Evolutionary conservation across 768 basidiomycete species (phyloP).

Genomic region (Albatrellus ellisii): DNA sequence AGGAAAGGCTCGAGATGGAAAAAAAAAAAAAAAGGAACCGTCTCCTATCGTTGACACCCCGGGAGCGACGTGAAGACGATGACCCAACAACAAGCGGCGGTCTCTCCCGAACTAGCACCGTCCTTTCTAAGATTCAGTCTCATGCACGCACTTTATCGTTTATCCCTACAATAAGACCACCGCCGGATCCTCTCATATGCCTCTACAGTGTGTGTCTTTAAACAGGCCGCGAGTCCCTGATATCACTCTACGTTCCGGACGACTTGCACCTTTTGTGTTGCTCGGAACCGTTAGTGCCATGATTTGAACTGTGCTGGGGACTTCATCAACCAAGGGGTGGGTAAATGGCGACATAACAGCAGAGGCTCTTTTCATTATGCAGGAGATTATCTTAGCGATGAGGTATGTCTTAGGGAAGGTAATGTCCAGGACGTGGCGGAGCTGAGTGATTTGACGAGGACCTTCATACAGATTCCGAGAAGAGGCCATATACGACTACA

Average conservation of each 20-base stretch:
- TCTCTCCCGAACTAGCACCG: slow-evolving; percentile 14
- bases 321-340: slow-evolving; percentile 45
- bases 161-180: slow-evolving; percentile 66
- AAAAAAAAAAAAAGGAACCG: slow-evolving; percentile 69
- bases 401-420: slow-evolving; percentile 49
- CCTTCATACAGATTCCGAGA: not conserved
- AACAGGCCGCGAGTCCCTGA: slow-evolving; percentile 38
- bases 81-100: slow-evolving; percentile 15
- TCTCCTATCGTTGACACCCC: slow-evolving; percentile 50
- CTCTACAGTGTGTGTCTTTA: slow-evolving; percentile 56
- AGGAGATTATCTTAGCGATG: slow-evolving; percentile 48
- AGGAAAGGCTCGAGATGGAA: slow-evolving; percentile 58
- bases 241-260: slow-evolving; percentile 33
- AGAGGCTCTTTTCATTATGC: slow-evolving; percentile 43
- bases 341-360: slow-evolving; percentile 58
- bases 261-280: slow-evolving; percentile 57
- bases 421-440: slow-evolving; percentile 42
- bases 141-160: slow-evolving; percentile 36
- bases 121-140: slow-evolving; percentile 26
- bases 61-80: slow-evolving; percentile 31
- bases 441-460: slow-evolving; percentile 26
- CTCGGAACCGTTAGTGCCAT: slow-evolving; percentile 76
- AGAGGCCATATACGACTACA: not conserved
- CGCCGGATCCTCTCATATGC: slow-evolving; percentile 38
- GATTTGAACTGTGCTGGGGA: slow-evolving; percentile 55